Base-by-base conservation (phyloP, 2,329 filamentous ascomycete genomes). In the Paracamarosporium sp. region DNA sequence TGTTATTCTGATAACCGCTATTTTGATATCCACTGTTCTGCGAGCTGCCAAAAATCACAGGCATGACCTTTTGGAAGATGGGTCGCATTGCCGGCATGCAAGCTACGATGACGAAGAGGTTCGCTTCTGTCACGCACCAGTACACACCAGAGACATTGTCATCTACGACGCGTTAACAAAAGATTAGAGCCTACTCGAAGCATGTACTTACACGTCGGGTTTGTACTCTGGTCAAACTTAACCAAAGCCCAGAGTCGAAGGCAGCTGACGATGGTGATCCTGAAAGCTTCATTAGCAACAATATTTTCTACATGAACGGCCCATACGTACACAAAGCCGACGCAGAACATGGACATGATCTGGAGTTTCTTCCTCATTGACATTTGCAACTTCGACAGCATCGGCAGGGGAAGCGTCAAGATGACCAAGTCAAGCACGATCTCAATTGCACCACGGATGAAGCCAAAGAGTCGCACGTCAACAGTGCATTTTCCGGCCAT, bases 381-480 rank as follows among this genome's bases (percentile, higher is more conserved):
- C 68, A 70, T 71, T 13, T 69, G 61, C 28, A 71, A 40, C 20
- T 63, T 64, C n/a, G 52, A 46, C 24, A 71, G 56, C 63, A 63
- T 67, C 1, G 68, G 68, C 28, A 71, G 48, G 4, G 68, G 68
- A 28, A 70, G 33, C 8, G 22, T 59, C 30, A 71, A 31, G 24
- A 71, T 71, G 11, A 58, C 60, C 47, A 71, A 24, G 44, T 71
- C 68, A 3, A 71, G 61, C 17, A 61, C 58, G 33, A 71, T 70
- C 43, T 71, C 66, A 4, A 71, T 57, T 0, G 65, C 66, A 0
- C 76, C 75, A 4, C 72, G 62, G 24, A 73, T 60, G 64, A 77
- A 79, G 9, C 72, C 73, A 45, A 78, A 76, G 3, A 75, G 64
- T 11, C 73, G 74, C 30, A 80, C 70, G 36, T 79, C 65, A 22